These are phyloP conservation scores for Colletotrichum noveboracense DNA, from an alignment of 2,329 filamentous ascomycete species.

Conservation along the genomic window DNA sequence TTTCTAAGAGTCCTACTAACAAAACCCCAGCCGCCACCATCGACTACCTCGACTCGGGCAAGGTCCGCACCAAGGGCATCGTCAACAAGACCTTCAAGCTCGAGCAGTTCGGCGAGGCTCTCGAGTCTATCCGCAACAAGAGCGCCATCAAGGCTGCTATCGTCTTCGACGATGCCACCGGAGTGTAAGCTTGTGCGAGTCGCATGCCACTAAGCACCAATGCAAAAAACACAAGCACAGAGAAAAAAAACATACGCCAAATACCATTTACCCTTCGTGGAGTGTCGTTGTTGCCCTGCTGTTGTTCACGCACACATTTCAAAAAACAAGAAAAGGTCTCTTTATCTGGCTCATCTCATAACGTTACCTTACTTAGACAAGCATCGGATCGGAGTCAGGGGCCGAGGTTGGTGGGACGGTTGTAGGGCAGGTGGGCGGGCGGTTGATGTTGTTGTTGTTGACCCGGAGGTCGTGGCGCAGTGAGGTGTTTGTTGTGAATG, in stretches of 20 bases:
- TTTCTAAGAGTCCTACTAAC: neutral
- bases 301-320: neutral
- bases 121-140: conserved; percentile 76
- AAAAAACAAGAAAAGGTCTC: neutral
- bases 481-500: neutral
- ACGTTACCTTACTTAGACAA: conserved; percentile 8
- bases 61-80: conserved; percentile 69
- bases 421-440: neutral
- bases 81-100: conserved; percentile 76
- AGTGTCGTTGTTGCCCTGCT: neutral
- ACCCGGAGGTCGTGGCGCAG: neutral
- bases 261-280: neutral
- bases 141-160: conserved; percentile 77
- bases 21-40: conserved; percentile 44
- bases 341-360: conserved; percentile 12
- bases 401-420: conserved; percentile 6
- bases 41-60: conserved; percentile 61
- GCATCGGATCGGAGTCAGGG: conserved; percentile 13
- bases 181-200: conserved; percentile 22
- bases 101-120: conserved; percentile 74
- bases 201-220: neutral
- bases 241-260: neutral
- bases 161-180: conserved; percentile 62
- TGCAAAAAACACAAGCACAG: neutral
- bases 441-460: neutral